These are phyloP conservation scores for Rubus parviflorus DNA, from an alignment of 306 rosid genomes.

Conservation along the genomic window DNA sequence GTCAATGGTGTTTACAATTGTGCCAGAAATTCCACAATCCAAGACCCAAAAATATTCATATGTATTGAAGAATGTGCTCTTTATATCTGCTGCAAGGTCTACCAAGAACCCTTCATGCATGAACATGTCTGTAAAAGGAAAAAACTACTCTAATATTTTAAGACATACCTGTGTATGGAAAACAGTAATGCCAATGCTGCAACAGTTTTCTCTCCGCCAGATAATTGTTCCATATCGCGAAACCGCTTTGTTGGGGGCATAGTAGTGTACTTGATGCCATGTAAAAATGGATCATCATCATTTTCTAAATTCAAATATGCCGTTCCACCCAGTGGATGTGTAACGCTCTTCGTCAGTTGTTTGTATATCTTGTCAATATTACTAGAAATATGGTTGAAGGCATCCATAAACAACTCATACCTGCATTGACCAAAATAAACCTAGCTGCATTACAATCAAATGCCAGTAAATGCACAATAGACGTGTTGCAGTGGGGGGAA, in stretches of 20 bases:
- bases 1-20: not conserved
- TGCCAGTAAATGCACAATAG: not conserved
- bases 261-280: slow-evolving; percentile 94
- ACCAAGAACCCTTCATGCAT: not conserved
- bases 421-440: slow-evolving; percentile 49
- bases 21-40: not conserved
- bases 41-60: not conserved
- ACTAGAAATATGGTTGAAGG: slow-evolving; percentile 81
- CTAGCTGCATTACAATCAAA: slow-evolving; percentile 17
- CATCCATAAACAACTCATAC: slow-evolving; percentile 82
- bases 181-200: slow-evolving; percentile 96
- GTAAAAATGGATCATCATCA: slow-evolving; percentile 94
- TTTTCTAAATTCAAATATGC: slow-evolving; percentile 93
- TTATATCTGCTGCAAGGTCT: not conserved
- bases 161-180: slow-evolving; percentile 83
- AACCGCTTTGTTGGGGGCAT: slow-evolving; percentile 99
- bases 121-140: not conserved
- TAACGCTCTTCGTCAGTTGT: slow-evolving; percentile 85
- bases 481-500: not conserved
- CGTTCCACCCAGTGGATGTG: slow-evolving; percentile 93
- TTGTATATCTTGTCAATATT: slow-evolving; percentile 89
- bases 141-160: not conserved
- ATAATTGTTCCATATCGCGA: slow-evolving; percentile 97
- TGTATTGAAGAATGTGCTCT: not conserved
- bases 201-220: slow-evolving; percentile 98